Conservation (phyloP, 306 rosid genomes). For the Malus domestica region DNA sequence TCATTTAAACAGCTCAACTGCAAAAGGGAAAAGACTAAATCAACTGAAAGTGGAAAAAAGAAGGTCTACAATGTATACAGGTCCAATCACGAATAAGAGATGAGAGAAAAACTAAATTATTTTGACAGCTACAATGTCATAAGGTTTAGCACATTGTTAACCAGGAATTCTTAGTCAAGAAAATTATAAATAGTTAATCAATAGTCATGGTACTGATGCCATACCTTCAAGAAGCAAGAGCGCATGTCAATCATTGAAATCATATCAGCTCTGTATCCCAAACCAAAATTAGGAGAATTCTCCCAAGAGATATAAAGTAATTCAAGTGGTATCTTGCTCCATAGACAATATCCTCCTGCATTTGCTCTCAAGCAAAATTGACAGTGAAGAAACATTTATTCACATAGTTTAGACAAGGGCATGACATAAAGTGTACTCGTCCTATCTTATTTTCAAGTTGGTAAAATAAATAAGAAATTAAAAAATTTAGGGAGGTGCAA, state of each 20-base stretch:
- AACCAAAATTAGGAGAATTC: constrained; percentile 41
- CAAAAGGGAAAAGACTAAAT: constrained; percentile 15
- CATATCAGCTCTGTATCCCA: constrained; percentile 58
- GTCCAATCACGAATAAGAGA: constrained; percentile 12
- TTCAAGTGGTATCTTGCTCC: constrained; percentile 60
- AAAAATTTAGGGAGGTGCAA: neutral
- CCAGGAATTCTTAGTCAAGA: constrained; percentile 11
- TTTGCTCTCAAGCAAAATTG: constrained; percentile 38
- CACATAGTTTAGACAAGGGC: neutral
- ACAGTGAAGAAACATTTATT: constrained; percentile 3
- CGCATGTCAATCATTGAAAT: constrained; percentile 39
- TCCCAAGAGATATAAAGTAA: constrained; percentile 49
- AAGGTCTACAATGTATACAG: neutral
- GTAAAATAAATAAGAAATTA: neutral
- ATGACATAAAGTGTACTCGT: neutral
- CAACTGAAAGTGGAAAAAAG: neutral
- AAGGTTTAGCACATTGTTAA: constrained; percentile 10
- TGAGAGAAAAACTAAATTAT: neutral
- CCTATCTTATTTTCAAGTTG: neutral
- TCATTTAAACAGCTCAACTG: constrained; percentile 52
- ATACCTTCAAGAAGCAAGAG: constrained; percentile 39
- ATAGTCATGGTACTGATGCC: constrained; percentile 2
- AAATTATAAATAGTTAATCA: constrained; percentile 5
- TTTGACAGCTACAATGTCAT: neutral
- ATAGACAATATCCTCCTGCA: constrained; percentile 47